phyloP scores from a whole-genome alignment of 1,284 basidiomycete genomes.

The Omphalotus olearius region DNA sequence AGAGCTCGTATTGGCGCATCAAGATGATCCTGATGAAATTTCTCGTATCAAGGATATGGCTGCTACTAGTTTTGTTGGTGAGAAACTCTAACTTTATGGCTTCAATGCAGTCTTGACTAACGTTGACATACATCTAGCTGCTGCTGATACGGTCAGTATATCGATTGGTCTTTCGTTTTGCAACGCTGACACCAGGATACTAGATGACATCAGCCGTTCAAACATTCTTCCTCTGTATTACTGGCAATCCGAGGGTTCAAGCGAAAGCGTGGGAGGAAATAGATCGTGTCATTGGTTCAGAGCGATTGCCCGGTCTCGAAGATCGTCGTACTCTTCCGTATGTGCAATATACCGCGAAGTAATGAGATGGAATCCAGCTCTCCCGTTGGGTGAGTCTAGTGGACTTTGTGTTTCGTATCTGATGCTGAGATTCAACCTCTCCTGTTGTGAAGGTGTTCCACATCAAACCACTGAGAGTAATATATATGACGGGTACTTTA shows the following conservation, averaged over 20 bases:
- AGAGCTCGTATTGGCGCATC: not conserved
- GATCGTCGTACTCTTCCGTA: conserved; percentile 26
- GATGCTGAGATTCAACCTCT: too few relatives aligned
- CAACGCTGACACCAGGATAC: not conserved
- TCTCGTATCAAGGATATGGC: conserved; percentile 11
- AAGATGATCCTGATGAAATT: not conserved
- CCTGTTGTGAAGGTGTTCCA: not conserved
- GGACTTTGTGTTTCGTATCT: too few relatives aligned
- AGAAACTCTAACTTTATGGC: not conserved
- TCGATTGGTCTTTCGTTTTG: not conserved
- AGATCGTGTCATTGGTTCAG: conserved; percentile 23
- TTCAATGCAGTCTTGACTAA: not conserved
- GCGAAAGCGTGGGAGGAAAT: conserved; percentile 25
- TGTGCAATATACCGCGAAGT: conserved; percentile 28
- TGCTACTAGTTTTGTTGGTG: conserved; percentile 6
- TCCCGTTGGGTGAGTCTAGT: conserved; percentile 7
- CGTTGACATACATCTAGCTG: not conserved
- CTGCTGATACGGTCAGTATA: conserved; percentile 9
- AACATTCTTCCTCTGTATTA: conserved; percentile 20
- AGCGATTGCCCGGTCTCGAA: conserved; percentile 25
- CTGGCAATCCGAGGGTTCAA: conserved; percentile 24
- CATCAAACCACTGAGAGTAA: conserved; percentile 14
- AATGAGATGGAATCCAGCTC: conserved; percentile 21
- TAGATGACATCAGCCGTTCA: conserved; percentile 11
- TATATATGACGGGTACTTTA: conserved; percentile 16